Evolutionary conservation across 2,329 filamentous ascomycete species (phyloP).

Genomic region (Lomentospora prolificans): DNA sequence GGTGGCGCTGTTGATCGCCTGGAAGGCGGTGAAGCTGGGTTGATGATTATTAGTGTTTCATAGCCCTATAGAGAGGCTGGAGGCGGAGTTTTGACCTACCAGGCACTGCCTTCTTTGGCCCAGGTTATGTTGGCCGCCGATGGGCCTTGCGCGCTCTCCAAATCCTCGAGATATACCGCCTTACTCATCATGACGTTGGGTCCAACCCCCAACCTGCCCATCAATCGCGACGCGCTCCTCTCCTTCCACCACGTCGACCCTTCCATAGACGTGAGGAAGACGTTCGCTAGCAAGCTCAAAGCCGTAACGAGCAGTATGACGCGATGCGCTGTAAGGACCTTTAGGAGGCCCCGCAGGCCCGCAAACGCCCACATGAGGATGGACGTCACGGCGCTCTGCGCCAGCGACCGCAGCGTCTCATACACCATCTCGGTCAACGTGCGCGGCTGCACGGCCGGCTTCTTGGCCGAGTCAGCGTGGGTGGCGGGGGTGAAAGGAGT

Average conservation of each 20-base stretch:
- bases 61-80: background rate
- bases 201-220: conserved; percentile 69
- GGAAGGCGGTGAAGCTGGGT: conserved; percentile 50
- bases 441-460: conserved; percentile 50
- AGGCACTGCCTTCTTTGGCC: conserved; percentile 41
- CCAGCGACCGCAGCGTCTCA: conserved; percentile 62
- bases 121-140: conserved; percentile 21
- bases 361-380: conserved; percentile 70
- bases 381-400: conserved; percentile 64
- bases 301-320: conserved; percentile 61
- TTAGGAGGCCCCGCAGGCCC: conserved; percentile 53
- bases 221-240: conserved; percentile 67
- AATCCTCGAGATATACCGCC: conserved; percentile 71
- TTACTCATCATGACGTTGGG: conserved; percentile 76
- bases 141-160: conserved; percentile 52
- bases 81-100: conserved; percentile 23
- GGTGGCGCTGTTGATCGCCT: conserved; percentile 44
- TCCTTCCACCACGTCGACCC: conserved; percentile 77
- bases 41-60: background rate
- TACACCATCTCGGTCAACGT: conserved; percentile 60
- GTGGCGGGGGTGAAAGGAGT: conserved; percentile 46
- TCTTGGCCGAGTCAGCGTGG: conserved; percentile 34
- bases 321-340: conserved; percentile 61
- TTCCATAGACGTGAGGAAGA: conserved; percentile 64
- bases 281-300: conserved; percentile 62